These are phyloP conservation scores for Neurospora sp. DNA, from an alignment of 495 filamentous ascomycete species.

Conservation along the genomic window DNA sequence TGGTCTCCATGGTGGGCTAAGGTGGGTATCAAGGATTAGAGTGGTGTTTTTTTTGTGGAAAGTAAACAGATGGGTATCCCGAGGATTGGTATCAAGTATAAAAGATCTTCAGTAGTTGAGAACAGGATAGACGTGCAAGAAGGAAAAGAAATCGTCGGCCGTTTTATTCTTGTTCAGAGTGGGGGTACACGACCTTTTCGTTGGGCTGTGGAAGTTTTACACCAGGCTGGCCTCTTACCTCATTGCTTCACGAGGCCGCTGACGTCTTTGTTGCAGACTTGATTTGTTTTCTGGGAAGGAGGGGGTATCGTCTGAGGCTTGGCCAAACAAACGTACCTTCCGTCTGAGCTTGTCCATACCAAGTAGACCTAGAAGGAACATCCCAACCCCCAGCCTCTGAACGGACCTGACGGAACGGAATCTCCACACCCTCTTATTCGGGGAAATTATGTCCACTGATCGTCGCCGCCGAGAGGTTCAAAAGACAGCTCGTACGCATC, in stretches of 20 bases:
- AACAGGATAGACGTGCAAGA: neutral
- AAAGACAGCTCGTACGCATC: neutral
- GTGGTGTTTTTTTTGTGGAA: neutral
- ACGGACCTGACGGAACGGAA: neutral
- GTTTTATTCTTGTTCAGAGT: neutral
- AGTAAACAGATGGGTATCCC: neutral
- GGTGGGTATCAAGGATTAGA: neutral
- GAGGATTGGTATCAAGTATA: neutral
- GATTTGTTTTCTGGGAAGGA: neutral
- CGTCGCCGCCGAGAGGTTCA: neutral
- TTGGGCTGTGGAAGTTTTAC: neutral
- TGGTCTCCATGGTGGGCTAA: slow-evolving; percentile 39
- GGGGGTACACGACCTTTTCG: neutral
- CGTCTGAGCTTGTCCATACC: neutral
- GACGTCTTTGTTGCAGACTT: slow-evolving; percentile 13
- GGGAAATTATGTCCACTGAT: neutral
- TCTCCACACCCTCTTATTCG: neutral
- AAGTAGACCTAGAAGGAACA: neutral
- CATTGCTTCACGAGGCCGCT: slow-evolving; percentile 4
- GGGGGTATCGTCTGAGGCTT: neutral
- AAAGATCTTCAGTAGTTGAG: neutral
- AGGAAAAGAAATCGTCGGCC: neutral
- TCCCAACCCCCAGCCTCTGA: neutral
- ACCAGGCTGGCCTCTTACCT: neutral
- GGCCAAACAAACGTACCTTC: neutral